phyloP scores from a whole-genome alignment of 164 flowering plant genomes.

The Aristolochia contorta region DNA sequence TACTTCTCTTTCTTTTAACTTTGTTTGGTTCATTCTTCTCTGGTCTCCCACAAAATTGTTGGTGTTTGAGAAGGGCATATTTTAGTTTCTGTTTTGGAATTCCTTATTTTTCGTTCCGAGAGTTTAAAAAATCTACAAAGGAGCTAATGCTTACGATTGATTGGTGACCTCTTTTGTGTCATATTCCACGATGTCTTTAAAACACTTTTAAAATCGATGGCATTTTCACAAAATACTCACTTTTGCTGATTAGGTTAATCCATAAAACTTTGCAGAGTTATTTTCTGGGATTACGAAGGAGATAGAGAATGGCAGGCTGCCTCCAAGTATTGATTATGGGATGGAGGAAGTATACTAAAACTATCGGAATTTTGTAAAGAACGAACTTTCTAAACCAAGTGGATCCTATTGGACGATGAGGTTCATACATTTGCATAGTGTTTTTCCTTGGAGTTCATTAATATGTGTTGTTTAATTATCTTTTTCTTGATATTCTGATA shows the following conservation, averaged over 20 bases:
- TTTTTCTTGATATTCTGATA: neutral
- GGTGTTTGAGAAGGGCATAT: too few species aligned
- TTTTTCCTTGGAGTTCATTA: neutral
- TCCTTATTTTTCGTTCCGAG: too few species aligned
- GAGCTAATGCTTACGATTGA: too few species aligned
- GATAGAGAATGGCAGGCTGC: conserved; percentile 62
- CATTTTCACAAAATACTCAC: neutral
- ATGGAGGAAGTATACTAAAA: conserved; percentile 74
- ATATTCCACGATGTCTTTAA: too few species aligned
- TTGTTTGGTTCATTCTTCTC: too few species aligned
- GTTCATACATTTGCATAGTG: conserved; percentile 24
- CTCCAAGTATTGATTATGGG: conserved; percentile 53
- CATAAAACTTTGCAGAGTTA: conserved; percentile 40
- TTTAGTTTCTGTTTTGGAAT: too few species aligned
- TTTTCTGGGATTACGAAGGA: conserved; percentile 56
- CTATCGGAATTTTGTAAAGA: conserved; percentile 75
- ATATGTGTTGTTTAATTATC: neutral
- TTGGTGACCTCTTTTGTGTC: too few species aligned
- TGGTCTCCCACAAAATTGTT: too few species aligned
- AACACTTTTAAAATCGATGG: neutral
- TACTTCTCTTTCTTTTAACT: too few species aligned
- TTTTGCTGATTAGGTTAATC: neutral
- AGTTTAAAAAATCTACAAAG: too few species aligned
- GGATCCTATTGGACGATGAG: conserved; percentile 56
- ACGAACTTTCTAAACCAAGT: conserved; percentile 10